A percentile compares a stretch with the other conserved stretches of the same genome.
Conservation (phyloP, 2,329 filamentous ascomycete species). For the Ascomycota sp. region DNA sequence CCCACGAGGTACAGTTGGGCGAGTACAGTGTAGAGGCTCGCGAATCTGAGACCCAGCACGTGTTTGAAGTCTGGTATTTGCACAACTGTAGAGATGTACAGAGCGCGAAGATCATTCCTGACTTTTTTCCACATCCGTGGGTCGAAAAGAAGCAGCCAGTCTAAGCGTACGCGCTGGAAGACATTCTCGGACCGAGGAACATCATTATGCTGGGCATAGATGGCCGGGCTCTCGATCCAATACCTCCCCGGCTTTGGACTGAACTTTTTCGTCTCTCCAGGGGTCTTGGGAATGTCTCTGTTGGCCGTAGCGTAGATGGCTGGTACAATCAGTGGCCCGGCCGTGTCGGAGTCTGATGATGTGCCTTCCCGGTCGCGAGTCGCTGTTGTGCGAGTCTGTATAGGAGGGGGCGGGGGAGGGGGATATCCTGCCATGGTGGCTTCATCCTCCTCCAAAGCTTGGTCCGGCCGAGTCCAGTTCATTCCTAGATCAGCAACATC, state of each 20-base stretch:
- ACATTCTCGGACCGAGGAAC: slow-evolving; percentile 66
- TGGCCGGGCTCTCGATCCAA: slow-evolving; percentile 65
- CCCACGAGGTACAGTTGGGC: slow-evolving; percentile 91
- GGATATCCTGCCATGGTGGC: slow-evolving; percentile 59
- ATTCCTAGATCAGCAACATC: slow-evolving; percentile 25
- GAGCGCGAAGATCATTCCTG: slow-evolving; percentile 69
- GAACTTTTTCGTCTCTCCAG: slow-evolving; percentile 28
- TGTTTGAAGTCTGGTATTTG: slow-evolving; percentile 93
- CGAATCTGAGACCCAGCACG: slow-evolving; percentile 78
- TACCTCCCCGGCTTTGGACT: slow-evolving; percentile 53
- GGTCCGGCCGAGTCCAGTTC: slow-evolving; percentile 34
- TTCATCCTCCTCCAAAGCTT: slow-evolving; percentile 55
- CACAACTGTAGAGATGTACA: slow-evolving; percentile 93
- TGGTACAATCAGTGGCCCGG: slow-evolving; percentile 41
- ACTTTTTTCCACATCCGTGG: slow-evolving; percentile 92
- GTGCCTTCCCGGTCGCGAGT: slow-evolving; percentile 38
- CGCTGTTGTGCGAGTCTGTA: slow-evolving; percentile 21
- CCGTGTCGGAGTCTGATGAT: slow-evolving; percentile 51
- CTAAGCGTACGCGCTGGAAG: slow-evolving; percentile 70
- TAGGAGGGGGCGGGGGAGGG: slow-evolving; percentile 40
- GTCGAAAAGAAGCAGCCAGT: slow-evolving; percentile 90
- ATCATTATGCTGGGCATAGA: slow-evolving; percentile 41
- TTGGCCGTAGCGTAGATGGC: slow-evolving; percentile 42
- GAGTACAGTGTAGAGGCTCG: slow-evolving; percentile 80
- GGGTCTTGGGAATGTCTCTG: slow-evolving; percentile 65